phyloP scores from a whole-genome alignment of 441 rosid genomes.

The Heliophila coronopifolia region DNA sequence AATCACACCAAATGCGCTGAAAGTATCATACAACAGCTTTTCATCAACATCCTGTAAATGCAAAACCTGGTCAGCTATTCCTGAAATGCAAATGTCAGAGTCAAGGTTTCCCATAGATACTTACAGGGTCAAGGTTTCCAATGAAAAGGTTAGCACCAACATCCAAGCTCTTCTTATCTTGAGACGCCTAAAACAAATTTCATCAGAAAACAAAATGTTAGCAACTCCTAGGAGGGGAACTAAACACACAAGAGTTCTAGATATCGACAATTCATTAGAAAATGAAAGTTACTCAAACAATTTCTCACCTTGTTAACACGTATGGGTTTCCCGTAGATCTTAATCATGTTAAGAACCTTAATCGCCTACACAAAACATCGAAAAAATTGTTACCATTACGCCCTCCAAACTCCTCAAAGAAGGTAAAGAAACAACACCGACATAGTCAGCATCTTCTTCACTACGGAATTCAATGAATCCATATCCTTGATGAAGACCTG shows the following conservation, averaged over 20 bases:
- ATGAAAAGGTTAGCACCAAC: slow-evolving; percentile 95
- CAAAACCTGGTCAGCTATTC: slow-evolving; percentile 11
- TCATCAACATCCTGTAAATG: slow-evolving; percentile 84
- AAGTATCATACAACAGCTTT: slow-evolving; percentile 85
- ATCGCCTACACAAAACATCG: slow-evolving; percentile 52
- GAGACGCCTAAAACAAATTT: slow-evolving; percentile 58
- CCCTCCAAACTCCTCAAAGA: not conserved
- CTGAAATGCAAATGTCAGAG: no score
- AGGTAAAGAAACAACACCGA: slow-evolving; percentile 27
- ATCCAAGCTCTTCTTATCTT: slow-evolving; percentile 93
- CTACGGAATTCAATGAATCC: slow-evolving; percentile 88
- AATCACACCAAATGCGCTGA: slow-evolving; percentile 92
- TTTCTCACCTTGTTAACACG: slow-evolving; percentile 81
- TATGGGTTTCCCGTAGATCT: slow-evolving; percentile 88
- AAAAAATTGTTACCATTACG: not conserved
- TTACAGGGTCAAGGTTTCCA: slow-evolving; percentile 90
- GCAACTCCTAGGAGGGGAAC: not conserved
- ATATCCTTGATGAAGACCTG: slow-evolving; percentile 84
- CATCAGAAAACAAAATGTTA: slow-evolving; percentile 16
- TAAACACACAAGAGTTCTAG: not conserved
- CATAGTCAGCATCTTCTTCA: slow-evolving; percentile 97
- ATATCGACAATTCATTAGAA: not conserved
- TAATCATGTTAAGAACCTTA: slow-evolving; percentile 94
- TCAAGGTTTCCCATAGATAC: no score
- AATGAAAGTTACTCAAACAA: not conserved